A percentile compares a stretch with the other conserved stretches of the same genome.
Conservation (phyloP, 2,329 filamentous ascomycete species). For the Fusarium euwallaceae region DNA sequence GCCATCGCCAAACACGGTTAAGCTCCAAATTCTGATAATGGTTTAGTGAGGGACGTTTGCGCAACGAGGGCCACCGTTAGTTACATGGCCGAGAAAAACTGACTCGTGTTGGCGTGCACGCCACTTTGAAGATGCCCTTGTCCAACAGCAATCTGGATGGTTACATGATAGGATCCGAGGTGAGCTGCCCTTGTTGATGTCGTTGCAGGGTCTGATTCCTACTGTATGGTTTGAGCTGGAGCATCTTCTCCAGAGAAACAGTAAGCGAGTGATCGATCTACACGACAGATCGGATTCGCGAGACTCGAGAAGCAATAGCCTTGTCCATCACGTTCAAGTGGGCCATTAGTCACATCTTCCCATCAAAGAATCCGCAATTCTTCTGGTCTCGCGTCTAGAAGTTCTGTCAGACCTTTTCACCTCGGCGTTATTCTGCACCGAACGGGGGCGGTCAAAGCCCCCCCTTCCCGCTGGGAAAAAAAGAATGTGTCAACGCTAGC, state of each 20-base stretch:
- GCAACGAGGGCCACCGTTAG: not conserved
- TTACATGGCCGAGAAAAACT: not conserved
- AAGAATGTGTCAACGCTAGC: conserved; percentile 10
- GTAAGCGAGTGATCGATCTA: conserved; percentile 3
- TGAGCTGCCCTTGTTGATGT: not conserved
- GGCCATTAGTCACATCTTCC: not conserved
- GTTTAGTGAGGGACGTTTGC: not conserved
- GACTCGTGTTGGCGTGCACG: not conserved
- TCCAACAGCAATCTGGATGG: not conserved
- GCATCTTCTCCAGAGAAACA: not conserved
- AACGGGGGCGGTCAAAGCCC: not conserved
- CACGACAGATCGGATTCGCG: not conserved
- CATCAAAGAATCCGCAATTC: not conserved
- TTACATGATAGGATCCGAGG: not conserved
- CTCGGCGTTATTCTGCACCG: conserved; percentile 3
- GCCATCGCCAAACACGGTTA: not conserved
- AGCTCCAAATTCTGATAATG: not conserved
- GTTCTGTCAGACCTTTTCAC: not conserved
- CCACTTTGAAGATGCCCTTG: not conserved
- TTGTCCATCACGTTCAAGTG: not conserved
- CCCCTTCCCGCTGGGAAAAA: no score
- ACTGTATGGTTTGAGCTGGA: not conserved
- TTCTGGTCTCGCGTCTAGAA: not conserved
- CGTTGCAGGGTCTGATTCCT: not conserved
- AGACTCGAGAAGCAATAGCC: not conserved